Conservation (phyloP, 164 flowering plant genomes). For the Saururus chinensis region DNA sequence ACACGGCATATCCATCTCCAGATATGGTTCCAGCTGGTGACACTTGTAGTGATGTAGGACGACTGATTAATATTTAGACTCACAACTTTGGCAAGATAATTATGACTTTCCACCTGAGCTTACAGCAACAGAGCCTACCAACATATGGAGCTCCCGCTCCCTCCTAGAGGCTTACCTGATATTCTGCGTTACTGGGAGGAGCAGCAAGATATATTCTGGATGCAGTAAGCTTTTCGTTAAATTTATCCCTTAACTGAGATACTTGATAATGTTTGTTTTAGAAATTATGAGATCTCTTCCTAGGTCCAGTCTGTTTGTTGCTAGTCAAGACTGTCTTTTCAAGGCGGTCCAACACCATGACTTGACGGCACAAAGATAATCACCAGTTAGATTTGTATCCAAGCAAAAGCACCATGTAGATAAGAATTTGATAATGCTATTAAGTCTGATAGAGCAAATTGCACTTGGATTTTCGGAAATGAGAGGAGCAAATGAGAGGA, state of each 20-base stretch:
- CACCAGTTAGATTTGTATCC: slow-evolving; percentile 61
- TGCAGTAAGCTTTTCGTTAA: slow-evolving; percentile 77
- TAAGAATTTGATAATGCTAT: slow-evolving; percentile 65
- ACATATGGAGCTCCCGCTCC: slow-evolving; percentile 66
- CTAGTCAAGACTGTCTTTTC: slow-evolving; percentile 76
- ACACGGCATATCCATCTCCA: slow-evolving; percentile 53
- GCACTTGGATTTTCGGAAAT: slow-evolving; percentile 94
- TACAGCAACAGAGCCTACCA: slow-evolving; percentile 49
- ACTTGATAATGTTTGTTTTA: slow-evolving; percentile 85
- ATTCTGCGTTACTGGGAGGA: slow-evolving; percentile 66
- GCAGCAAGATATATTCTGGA: slow-evolving; percentile 74
- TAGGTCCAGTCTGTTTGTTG: slow-evolving; percentile 85
- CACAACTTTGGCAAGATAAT: slow-evolving; percentile 72
- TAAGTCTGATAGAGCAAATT: slow-evolving; percentile 75
- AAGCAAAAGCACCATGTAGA: slow-evolving; percentile 78
- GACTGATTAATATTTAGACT: slow-evolving; percentile 78
- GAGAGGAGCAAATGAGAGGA: slow-evolving; percentile 90
- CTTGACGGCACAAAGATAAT: slow-evolving; percentile 67
- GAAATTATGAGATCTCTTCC: slow-evolving; percentile 74
- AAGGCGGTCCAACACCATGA: slow-evolving; percentile 60
- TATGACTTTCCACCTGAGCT: slow-evolving; percentile 87
- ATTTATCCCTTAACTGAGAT: slow-evolving; percentile 71
- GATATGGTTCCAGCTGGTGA: slow-evolving; percentile 55
- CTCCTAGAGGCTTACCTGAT: slow-evolving; percentile 81
- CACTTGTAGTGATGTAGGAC: slow-evolving; percentile 87